A percentile compares a stretch with the other conserved stretches of the same genome.
Evolutionary conservation across 176 grass and related monocot species (phyloP).

Genomic region (Pharus latifolius): DNA sequence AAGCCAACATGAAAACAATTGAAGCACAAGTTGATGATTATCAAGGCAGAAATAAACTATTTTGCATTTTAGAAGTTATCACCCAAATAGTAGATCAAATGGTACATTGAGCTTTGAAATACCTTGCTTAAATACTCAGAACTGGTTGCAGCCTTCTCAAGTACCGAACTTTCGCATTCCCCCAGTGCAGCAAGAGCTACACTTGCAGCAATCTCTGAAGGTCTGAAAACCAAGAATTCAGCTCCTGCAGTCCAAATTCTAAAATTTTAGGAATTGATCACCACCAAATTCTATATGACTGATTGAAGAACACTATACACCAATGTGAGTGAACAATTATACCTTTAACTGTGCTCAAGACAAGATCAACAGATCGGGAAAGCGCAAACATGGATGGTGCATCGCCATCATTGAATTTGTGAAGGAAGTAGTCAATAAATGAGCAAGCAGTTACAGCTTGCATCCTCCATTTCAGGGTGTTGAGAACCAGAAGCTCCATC

Average conservation of each 20-base stretch:
- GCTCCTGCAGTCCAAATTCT: slow-evolving; percentile 40
- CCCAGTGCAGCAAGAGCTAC: slow-evolving; percentile 41
- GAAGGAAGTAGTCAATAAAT: slow-evolving; percentile 87
- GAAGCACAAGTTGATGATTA: background rate
- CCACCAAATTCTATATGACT: background rate
- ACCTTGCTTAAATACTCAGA: slow-evolving; percentile 73
- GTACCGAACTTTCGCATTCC: slow-evolving; percentile 45
- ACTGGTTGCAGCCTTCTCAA: slow-evolving; percentile 42
- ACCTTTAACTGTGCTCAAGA: slow-evolving; percentile 72
- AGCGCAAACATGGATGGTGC: slow-evolving; percentile 39
- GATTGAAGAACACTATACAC: background rate
- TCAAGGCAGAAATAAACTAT: background rate
- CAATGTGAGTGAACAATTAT: background rate
- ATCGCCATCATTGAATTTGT: slow-evolving; percentile 56
- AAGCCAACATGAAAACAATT: slow-evolving; percentile 12
- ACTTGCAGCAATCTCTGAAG: slow-evolving; percentile 83
- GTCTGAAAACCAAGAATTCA: slow-evolving; percentile 78
- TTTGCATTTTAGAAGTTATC: background rate
- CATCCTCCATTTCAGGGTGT: slow-evolving; percentile 83
- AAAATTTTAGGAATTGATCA: slow-evolving; percentile 1
- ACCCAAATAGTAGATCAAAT: background rate
- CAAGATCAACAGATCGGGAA: slow-evolving; percentile 54
- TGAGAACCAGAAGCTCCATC: slow-evolving; percentile 84
- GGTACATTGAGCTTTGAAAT: background rate
- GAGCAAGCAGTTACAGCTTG: slow-evolving; percentile 83